Conservation (phyloP, 805 yeast species). For the Zygosaccharomyces kombuchaensis region DNA sequence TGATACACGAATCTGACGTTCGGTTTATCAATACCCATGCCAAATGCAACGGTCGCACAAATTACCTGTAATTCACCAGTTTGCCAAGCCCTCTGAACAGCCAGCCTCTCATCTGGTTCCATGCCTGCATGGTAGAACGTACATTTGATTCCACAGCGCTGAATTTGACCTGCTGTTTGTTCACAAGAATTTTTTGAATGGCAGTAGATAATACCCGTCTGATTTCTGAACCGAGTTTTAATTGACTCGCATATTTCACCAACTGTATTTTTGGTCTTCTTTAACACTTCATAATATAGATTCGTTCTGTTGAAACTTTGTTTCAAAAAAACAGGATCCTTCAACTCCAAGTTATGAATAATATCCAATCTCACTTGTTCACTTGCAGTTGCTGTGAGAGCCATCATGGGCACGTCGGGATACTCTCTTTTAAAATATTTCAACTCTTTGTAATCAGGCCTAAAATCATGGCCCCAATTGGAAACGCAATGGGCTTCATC, state of each 20-base stretch:
- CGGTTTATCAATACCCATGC: slow-evolving; percentile 98
- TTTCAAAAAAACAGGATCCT: slow-evolving; percentile 59
- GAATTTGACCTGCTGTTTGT: slow-evolving; percentile 60
- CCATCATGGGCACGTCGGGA: slow-evolving; percentile 87
- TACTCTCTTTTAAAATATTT: slow-evolving; percentile 65
- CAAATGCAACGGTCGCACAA: slow-evolving; percentile 97
- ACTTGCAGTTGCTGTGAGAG: slow-evolving; percentile 95
- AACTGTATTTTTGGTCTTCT: slow-evolving; percentile 52
- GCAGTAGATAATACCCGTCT: slow-evolving; percentile 89
- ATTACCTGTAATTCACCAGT: slow-evolving; percentile 63
- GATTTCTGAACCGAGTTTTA: slow-evolving; percentile 44
- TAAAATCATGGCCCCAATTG: slow-evolving; percentile 97
- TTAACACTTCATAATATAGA: slow-evolving; percentile 68
- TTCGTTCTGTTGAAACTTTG: slow-evolving; percentile 93
- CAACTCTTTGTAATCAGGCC: slow-evolving; percentile 90
- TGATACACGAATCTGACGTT: slow-evolving; percentile 92
- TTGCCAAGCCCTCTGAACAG: slow-evolving; percentile 84
- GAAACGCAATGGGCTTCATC: slow-evolving; percentile 99
- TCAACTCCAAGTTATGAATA: slow-evolving; percentile 65
- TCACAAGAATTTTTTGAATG: slow-evolving; percentile 89
- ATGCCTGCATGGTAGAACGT: slow-evolving; percentile 94
- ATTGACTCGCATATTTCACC: slow-evolving; percentile 60
- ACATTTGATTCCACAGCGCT: slow-evolving; percentile 57
- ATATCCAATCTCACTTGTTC: slow-evolving; percentile 85
- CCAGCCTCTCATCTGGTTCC: slow-evolving; percentile 65